Evolutionary conservation across 106 monocot genomes (phyloP), one percentile per base, ranked within the genome.

Genomic region (Acorus calamus): DNA sequence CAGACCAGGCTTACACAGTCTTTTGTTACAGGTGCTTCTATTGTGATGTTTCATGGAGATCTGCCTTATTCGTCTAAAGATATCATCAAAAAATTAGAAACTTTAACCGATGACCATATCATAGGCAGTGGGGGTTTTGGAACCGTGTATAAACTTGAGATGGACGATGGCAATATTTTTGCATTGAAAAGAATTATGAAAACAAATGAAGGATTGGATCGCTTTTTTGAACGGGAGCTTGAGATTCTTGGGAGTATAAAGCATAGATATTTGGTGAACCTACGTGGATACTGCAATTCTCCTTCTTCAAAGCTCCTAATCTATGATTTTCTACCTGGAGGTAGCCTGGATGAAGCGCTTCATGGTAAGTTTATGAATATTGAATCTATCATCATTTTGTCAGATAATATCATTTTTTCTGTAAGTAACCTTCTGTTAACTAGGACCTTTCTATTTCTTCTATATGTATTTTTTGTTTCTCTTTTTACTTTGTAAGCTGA

Each of bases 31-130:
- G 94, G 90, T 72, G 78, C 94, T 63, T 90, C 87, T 14, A 66
- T 96, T 49, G 87, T 96, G 8, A 96, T 96, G 87, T 96, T 96
- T 73, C 94, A 96, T 71, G 94, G 94, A 48, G 94, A 96, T 66
- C 68, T 96, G 72, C 94, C 94, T 55, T 96, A 96, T 72, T 85
- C 94, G 14, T 85, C 94, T 65, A 91, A 85, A 57, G 94, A 91
- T 68, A 84, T 96, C 46, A 76, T 96, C 8, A 96, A 74, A 55
- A 91, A 96, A 61, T 43, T 96, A 53, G 94, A 96, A 61, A 74
- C 67, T 0, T 63, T 96, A 46, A 83, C 70, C 65, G 83, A 91
- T 61, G 84, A 96, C 58, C 78, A 74, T 60, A 88, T 96, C 58
- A 87, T 96, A 52, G 90, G 96, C 48, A 69, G 69, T 57, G 96